Conservation (phyloP, 108 stramenopile species). For the Thalassiosira profunda region DNA sequence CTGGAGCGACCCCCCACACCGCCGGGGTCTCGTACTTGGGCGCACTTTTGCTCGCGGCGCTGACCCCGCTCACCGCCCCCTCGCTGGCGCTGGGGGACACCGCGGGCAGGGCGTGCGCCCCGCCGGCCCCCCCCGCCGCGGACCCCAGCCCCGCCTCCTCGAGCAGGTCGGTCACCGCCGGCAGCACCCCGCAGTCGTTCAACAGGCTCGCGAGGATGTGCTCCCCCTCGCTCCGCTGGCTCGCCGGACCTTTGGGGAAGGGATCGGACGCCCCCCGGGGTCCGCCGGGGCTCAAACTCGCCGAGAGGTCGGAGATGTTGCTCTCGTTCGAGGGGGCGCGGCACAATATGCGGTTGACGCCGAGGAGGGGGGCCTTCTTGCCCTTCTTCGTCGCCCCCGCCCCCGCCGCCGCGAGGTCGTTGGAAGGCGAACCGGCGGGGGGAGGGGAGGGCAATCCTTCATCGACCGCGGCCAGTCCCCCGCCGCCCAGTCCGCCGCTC, state of each 20-base stretch:
- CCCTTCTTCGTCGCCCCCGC: no score
- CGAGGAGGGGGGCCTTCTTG: no score
- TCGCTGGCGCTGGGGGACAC: not conserved
- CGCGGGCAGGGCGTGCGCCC: no score
- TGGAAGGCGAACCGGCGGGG: no score
- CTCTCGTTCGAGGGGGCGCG: not conserved
- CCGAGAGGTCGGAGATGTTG: conserved; percentile 7
- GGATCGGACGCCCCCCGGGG: not conserved
- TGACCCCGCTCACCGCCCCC: not conserved
- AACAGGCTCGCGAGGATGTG: conserved; percentile 1
- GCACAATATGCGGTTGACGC: conserved; percentile 7
- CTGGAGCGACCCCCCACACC: conserved; percentile 3
- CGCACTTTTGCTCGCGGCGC: not conserved
- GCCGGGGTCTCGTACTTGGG: not conserved
- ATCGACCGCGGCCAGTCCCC: no score
- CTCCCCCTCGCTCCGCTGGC: not conserved
- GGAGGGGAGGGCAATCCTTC: no score
- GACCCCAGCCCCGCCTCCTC: no score
- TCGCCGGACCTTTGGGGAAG: no score
- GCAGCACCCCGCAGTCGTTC: not conserved
- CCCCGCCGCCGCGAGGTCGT: no score
- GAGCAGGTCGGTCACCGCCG: not conserved
- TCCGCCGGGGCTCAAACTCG: not conserved
- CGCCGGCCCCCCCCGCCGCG: no score
- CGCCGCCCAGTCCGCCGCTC: no score